Base-by-base conservation (phyloP, 148 eudicot genomes). In the Polygonum aviculare region DNA sequence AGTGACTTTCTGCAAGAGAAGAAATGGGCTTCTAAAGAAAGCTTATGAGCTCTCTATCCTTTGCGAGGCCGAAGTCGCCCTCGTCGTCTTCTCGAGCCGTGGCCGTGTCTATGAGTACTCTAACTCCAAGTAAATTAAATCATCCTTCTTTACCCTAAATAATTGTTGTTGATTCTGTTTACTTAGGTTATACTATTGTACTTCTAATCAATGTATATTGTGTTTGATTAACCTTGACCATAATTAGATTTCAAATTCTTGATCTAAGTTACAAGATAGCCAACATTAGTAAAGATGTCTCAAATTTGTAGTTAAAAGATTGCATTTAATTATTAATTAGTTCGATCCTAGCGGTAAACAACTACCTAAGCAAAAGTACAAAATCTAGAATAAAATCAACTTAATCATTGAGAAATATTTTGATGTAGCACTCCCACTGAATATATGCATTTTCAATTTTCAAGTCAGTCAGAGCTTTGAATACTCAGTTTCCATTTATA, bases 1-100 rank as follows among this genome's bases (percentile, higher is more conserved):
- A 55, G 82, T 80, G 15, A 80, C 82, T 22, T 80, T 80, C 69
- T 80, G 82, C 82, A 80, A 80, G 77, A 59, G 82, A 22, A 80
- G 82, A 45, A 80, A 80, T 38, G 82, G 82, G 6, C 31, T 80
- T 16, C 39, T 80, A 77, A 80, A 80, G 82, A 80, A 80, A 49
- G 82, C 82, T 48, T 80, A 80, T 18, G 82, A 80, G 38, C 74
- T 80, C 11, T 80, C 82, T 0, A 50, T 80, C 2, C 79, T 80
- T 4, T 80, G 82, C 72, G 82, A 80, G 33, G 82, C 82, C 35
- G 82, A 80, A 48, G 69, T 80, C 54, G 79, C 82, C 11, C 82
- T 80, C 41, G 76, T 80, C 62, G 79, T 80, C 74, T 80, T 80
- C 79, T 80, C 82, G 0, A 80, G 79, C 36, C 79, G 82, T 2